A percentile compares a stretch with the other conserved stretches of the same genome.
Evolutionary conservation across 768 basidiomycete genomes (phyloP).

Genomic region (Termitomyces eurrhizus): DNA sequence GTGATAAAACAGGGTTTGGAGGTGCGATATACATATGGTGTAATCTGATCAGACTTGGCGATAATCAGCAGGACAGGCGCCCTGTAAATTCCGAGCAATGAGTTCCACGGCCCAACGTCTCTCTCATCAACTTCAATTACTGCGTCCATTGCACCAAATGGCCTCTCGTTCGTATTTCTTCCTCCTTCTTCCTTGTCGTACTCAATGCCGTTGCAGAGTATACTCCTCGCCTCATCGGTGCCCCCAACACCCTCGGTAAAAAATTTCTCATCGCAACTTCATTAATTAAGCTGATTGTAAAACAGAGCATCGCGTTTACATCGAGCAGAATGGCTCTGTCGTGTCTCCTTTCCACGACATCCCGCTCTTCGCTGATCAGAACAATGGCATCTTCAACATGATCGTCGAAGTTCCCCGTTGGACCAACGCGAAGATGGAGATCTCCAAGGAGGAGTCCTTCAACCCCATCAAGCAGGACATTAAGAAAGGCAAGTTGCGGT

Average conservation of each 20-base stretch:
- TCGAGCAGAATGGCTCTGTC: constrained; percentile 85
- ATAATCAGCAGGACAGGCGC: constrained; percentile 23
- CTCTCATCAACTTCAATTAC: constrained; percentile 57
- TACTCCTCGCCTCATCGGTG: constrained; percentile 75
- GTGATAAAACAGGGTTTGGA: constrained; percentile 12
- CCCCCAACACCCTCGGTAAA: constrained; percentile 90
- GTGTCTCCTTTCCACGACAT: constrained; percentile 93
- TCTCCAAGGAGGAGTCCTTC: constrained; percentile 96
- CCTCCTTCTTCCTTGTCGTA: constrained; percentile 1
- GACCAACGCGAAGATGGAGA: constrained; percentile 99
- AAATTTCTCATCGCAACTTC: constrained; percentile 6
- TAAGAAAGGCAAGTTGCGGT: constrained; percentile 94
- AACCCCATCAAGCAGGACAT: constrained; percentile 99
- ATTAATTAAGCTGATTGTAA: constrained; percentile 17
- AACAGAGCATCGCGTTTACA: constrained; percentile 90
- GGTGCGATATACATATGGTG: constrained; percentile 11
- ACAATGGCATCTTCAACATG: constrained; percentile 97
- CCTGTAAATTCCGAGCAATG: constrained; percentile 30
- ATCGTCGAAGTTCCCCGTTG: constrained; percentile 97
- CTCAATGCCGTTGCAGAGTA: constrained; percentile 44
- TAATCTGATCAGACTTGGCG: constrained; percentile 16
- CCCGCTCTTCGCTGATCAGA: constrained; percentile 95
- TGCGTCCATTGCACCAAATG: constrained; percentile 51
- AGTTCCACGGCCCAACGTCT: constrained; percentile 46
- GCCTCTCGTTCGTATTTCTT: constrained; percentile 33